phyloP scores from a whole-genome alignment of 106 monocot species.

The Dendrobium catenatum region DNA sequence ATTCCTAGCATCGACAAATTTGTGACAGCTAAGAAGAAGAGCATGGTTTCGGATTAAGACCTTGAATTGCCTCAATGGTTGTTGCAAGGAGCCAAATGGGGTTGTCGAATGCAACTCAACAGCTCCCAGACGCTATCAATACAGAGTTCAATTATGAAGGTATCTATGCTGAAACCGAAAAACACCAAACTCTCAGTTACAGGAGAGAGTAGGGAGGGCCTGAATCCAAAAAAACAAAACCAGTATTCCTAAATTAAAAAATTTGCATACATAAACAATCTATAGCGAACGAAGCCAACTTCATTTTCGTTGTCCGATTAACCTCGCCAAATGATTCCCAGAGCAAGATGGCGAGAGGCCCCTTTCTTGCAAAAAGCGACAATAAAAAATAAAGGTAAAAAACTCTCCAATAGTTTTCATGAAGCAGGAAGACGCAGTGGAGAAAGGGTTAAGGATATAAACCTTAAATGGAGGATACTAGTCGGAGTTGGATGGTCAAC shows the following conservation, averaged over 20 bases:
- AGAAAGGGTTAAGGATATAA: not conserved
- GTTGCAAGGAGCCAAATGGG: constrained; percentile 51
- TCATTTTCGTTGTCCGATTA: constrained; percentile 42
- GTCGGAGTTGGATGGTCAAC: constrained; percentile 45
- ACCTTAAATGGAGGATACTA: constrained; percentile 38
- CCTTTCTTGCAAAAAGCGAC: constrained; percentile 17
- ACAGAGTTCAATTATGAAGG: constrained; percentile 6
- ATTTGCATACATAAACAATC: not conserved
- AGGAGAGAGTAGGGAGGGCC: no score
- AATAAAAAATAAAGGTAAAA: not conserved
- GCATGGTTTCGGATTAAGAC: constrained; percentile 16
- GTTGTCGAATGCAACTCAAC: constrained; percentile 60
- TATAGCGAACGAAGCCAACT: constrained; percentile 23
- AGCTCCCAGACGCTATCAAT: constrained; percentile 28
- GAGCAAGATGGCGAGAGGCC: constrained; percentile 17
- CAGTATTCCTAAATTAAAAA: not conserved
- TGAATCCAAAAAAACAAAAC: constrained; percentile 14
- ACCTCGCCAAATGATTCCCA: constrained; percentile 36
- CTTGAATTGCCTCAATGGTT: constrained; percentile 61
- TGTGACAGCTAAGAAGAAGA: not conserved
- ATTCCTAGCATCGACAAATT: not conserved
- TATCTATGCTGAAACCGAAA: constrained; percentile 48
- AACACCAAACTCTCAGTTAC: constrained; percentile 67
- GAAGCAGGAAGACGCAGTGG: not conserved
- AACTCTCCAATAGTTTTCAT: not conserved